phyloP scores from a whole-genome alignment of 2,329 filamentous ascomycete species.

The Triangularia verruculosa region DNA sequence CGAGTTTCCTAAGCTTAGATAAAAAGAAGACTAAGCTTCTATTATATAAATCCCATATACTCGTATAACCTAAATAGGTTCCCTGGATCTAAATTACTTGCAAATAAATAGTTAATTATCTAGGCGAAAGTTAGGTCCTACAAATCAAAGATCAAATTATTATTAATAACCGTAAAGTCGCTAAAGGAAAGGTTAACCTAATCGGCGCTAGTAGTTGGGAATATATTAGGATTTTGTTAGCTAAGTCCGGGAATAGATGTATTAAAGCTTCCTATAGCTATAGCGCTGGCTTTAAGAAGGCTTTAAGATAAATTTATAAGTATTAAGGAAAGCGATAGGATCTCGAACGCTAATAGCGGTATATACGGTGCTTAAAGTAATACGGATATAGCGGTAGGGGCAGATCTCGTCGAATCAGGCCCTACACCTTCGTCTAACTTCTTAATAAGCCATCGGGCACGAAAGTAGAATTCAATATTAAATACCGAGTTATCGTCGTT shows the following conservation, averaged over 20 bases:
- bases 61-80: conserved; percentile 25
- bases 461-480: neutral
- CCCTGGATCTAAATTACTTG: conserved; percentile 24
- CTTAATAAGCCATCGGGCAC: neutral
- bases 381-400: too few species aligned
- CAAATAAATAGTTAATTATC: conserved; percentile 25
- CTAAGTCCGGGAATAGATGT: neutral
- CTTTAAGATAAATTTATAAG: neutral
- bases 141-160: conserved; percentile 20
- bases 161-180: conserved; percentile 10
- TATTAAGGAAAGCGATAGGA: neutral
- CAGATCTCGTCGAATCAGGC: neutral
- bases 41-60: conserved; percentile 15
- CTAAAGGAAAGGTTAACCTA: neutral
- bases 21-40: too few species aligned
- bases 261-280: neutral
- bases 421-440: neutral
- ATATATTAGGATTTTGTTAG: neutral
- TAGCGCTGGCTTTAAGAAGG: neutral
- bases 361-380: too few species aligned
- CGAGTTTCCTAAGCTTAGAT: too few species aligned
- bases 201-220: neutral
- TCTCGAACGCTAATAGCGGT: too few species aligned
- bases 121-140: conserved; percentile 23
- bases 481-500: neutral